Base-by-base conservation (phyloP, 2,329 filamentous ascomycete species). In the Fusarium oxysporum region DNA sequence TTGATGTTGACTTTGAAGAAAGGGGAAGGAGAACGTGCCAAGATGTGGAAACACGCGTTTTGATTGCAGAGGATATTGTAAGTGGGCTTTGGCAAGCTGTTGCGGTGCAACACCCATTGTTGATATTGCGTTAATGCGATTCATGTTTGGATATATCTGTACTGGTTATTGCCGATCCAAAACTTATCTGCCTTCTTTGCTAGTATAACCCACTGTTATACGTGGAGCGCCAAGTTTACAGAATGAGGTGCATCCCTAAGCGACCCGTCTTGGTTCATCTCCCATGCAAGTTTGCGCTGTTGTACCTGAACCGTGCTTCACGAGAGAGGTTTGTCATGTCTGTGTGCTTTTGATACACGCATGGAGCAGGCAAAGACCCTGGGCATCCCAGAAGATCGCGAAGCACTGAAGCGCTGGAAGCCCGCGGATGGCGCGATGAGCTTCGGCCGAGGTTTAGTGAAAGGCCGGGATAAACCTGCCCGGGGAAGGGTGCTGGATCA, bases 351-450 rank as follows among this genome's bases (percentile, higher is more conserved):
- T 54, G 41, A 45, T 50, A 72, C 25, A 43, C 58, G 62, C 55
- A 68, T 71, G 70, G 71, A 71, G 54, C 67, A 71, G 67, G 28
- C 45, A 61, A 55, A 65, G 71, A 67, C 45, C 71, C 68, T 41
- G 58, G 62, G 53, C 45, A 66, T 62, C 47, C 62, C 53, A 61
- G 57, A 38, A 43, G 57, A 64, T 67, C 72, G 57, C 45, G 62
- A 62, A 67, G 74, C 62, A 44, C 56, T 61, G 57, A 59, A 71
- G 35, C 13, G 33, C 44, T 67, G 40, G 38, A 71, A 68, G 61
- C 70, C 45, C 55, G 41, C 33, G 47, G 45, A 75, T 76, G 74
- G 74, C 67, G 74, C 74, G 65, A 75, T 72, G 56, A 62, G 63
- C 60, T 72, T 74, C 53, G 71, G 70, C 70, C 70, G 65, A 76